A percentile compares a stretch with the other conserved stretches of the same genome.
phyloP scores from a whole-genome alignment of 2,329 filamentous ascomycete genomes.

The Pseudocercospora fuligena region DNA sequence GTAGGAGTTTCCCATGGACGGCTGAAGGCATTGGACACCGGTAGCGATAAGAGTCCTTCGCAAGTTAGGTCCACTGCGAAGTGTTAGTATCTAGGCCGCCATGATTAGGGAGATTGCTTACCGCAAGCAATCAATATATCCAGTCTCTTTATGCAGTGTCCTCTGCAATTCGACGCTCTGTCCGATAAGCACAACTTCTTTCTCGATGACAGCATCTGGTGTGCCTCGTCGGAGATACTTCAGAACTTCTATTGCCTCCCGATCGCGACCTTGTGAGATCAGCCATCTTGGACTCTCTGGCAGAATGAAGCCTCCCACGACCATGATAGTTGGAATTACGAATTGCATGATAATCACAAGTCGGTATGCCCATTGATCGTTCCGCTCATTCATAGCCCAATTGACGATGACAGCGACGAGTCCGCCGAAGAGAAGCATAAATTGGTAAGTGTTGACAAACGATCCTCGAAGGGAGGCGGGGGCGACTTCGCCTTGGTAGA shows the following conservation, averaged over 20 bases:
- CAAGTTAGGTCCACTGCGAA: constrained; percentile 14
- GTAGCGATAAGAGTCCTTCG: constrained; percentile 17
- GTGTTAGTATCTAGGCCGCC: neutral
- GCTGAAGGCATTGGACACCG: constrained; percentile 20
- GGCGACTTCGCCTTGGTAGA: constrained; percentile 20
- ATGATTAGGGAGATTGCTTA: neutral
- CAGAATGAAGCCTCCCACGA: constrained; percentile 17
- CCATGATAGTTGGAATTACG: constrained; percentile 18
- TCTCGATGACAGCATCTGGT: constrained; percentile 16
- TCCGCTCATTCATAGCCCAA: constrained; percentile 19
- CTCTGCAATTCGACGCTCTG: constrained; percentile 12
- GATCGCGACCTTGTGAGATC: constrained; percentile 16
- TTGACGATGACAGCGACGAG: constrained; percentile 19
- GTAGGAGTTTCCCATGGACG: constrained; percentile 19
- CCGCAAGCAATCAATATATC: constrained; percentile 17
- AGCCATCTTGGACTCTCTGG: constrained; percentile 19
- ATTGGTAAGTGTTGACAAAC: constrained; percentile 23
- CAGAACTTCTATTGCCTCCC: constrained; percentile 11
- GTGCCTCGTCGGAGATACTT: constrained; percentile 15
- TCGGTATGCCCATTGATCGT: constrained; percentile 22
- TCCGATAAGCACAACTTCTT: constrained; percentile 14
- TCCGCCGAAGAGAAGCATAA: constrained; percentile 23
- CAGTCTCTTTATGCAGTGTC: constrained; percentile 4
- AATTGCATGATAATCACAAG: constrained; percentile 17
- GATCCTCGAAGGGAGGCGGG: constrained; percentile 17